These are phyloP conservation scores for Blastobotrys buckinghamii DNA, from an alignment of 1,139 yeast species.

Conservation along the genomic window DNA sequence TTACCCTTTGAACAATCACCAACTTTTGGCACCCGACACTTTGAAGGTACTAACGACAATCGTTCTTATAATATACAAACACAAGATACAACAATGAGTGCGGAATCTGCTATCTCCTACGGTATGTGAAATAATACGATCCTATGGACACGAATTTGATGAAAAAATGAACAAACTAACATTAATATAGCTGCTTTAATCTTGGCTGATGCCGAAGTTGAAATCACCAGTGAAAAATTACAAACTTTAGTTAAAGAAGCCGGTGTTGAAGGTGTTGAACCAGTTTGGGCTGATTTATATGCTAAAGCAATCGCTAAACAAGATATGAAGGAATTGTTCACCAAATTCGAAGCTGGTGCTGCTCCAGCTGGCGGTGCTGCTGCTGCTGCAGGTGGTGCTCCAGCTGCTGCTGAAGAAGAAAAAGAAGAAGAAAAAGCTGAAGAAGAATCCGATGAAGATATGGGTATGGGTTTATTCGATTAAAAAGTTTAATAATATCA, in stretches of 20 bases:
- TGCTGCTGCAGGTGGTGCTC: slow-evolving; percentile 53
- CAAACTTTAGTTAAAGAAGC: slow-evolving; percentile 80
- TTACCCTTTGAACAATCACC: background rate
- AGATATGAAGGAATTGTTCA: slow-evolving; percentile 82
- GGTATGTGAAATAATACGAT: slow-evolving; percentile 17
- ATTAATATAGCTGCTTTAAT: slow-evolving; percentile 70
- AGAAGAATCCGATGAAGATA: slow-evolving; percentile 35
- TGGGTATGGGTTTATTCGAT: slow-evolving; percentile 38
- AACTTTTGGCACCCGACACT: background rate
- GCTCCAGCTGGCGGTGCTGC: slow-evolving; percentile 55
- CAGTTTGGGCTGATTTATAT: slow-evolving; percentile 90
- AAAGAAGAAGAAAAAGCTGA: slow-evolving; percentile 33
- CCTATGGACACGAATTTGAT: no score
- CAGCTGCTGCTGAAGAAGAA: slow-evolving; percentile 53
- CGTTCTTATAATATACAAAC: background rate
- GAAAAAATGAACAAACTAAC: slow-evolving; percentile 3
- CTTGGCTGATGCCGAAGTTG: slow-evolving; percentile 93
- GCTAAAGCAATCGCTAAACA: slow-evolving; percentile 97
- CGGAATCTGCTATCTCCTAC: slow-evolving; percentile 63
- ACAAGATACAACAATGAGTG: slow-evolving; percentile 40
- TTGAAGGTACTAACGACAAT: background rate
- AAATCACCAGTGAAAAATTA: slow-evolving; percentile 85
- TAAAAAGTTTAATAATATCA: slow-evolving; percentile 17
- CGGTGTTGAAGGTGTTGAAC: slow-evolving; percentile 69
- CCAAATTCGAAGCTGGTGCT: slow-evolving; percentile 55